These are phyloP conservation scores for Amphibolis antarctica DNA, from an alignment of 106 monocot genomes.

Conservation along the genomic window DNA sequence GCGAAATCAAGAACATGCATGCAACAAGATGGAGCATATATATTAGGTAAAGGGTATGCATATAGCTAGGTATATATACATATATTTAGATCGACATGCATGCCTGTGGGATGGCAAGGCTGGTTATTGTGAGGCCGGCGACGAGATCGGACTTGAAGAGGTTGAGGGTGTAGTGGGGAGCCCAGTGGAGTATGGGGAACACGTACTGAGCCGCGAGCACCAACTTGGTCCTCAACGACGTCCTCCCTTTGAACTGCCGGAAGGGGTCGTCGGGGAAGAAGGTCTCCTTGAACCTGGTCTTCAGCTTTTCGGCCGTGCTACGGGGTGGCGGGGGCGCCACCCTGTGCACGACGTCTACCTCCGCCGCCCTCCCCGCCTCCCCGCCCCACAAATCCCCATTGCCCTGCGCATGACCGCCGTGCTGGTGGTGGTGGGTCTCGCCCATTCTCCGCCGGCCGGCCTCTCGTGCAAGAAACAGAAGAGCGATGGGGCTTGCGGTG, in stretches of 20 bases:
- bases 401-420: too few species aligned
- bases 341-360: background rate
- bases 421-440: too few species aligned
- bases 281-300: conserved; percentile 64
- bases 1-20: background rate
- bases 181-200: conserved; percentile 68
- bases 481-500: too few species aligned
- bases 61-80: background rate
- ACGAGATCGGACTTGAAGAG: conserved; percentile 83
- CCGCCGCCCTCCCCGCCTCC: background rate
- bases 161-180: conserved; percentile 42
- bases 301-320: conserved; percentile 43
- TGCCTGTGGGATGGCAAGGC: conserved; percentile 87
- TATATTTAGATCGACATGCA: background rate
- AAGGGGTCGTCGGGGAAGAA: conserved; percentile 92
- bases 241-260: conserved; percentile 46
- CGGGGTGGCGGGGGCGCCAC: conserved; percentile 38
- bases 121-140: conserved; percentile 85
- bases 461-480: too few species aligned
- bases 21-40: too few species aligned
- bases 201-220: conserved; percentile 42
- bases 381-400: background rate
- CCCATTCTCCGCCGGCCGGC: too few species aligned
- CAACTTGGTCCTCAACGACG: conserved; percentile 23
- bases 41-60: too few species aligned